phyloP scores from a whole-genome alignment of 106 monocot genomes.

The Platanthera zijinensis region DNA sequence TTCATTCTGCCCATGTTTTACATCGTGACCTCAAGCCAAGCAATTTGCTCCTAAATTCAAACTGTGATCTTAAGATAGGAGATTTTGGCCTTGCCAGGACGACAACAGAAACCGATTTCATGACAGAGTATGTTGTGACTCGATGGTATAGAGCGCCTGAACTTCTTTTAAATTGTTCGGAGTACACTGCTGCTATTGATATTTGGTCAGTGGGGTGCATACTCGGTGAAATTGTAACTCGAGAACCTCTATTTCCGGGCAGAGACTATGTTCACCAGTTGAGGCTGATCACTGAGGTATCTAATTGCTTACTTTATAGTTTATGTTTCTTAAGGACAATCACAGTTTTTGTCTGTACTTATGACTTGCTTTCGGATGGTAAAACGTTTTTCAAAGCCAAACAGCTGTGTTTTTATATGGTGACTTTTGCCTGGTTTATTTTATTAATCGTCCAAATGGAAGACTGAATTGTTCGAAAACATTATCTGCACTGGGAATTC shows the following conservation, averaged over 20 bases:
- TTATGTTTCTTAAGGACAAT: not conserved
- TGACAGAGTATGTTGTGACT: conserved; percentile 30
- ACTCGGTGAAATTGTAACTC: conserved; percentile 23
- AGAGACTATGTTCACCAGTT: conserved; percentile 28
- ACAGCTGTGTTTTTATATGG: not conserved
- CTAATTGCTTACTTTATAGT: not conserved
- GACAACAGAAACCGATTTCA: conserved; percentile 19
- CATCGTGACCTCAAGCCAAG: conserved; percentile 29
- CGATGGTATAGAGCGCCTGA: conserved; percentile 29
- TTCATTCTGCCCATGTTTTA: conserved; percentile 25
- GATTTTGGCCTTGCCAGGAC: conserved; percentile 31
- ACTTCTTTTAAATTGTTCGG: conserved; percentile 29
- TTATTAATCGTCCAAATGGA: not conserved
- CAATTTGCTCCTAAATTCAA: conserved; percentile 26
- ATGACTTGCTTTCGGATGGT: not conserved
- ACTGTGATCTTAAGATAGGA: conserved; percentile 28
- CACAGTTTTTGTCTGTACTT: not conserved
- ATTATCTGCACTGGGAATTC: not conserved
- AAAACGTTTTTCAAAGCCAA: not conserved
- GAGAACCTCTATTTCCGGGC: conserved; percentile 23
- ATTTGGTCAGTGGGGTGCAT: conserved; percentile 34
- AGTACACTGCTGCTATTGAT: conserved; percentile 28
- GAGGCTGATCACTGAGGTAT: conserved; percentile 26
- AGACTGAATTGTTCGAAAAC: not conserved
- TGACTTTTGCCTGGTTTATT: not conserved